Base-by-base conservation (phyloP, 1,139 yeast species). In the Debaryomycetaceae sp. region DNA sequence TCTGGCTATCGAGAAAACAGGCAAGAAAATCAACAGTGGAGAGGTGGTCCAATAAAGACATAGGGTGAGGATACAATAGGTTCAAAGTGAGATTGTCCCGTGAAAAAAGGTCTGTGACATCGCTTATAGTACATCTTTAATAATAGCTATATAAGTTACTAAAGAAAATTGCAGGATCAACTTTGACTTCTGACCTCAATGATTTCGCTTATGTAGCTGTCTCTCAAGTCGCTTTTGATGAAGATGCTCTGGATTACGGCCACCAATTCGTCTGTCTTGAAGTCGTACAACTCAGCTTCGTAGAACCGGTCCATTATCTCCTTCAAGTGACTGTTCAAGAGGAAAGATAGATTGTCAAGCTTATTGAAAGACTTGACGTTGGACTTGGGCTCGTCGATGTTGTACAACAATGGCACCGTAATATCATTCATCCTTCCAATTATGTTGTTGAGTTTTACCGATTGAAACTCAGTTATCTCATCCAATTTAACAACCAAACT, bases 1-100 rank as follows among this genome's bases (percentile, higher is more conserved):
- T 49, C 83, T 77, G 45, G 82, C 90, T 46, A 91, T 93, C 55
- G 74, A 84, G 51, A 93, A 91, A 73, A 90, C 98, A 1, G 99
- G 99, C 31, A 93, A 91, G 73, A 81, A 82, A 57, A 86, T 93
- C 47, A 73, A 77, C 47, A 75, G 76, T 27, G 96, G 97, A 8
- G 75, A 76, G 47, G 66, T 72, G 31, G 59, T 78, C 50, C 54
- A 56, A 44, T 66, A 61, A 44, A 37, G 20, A 17, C 20, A 17
- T 17, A 17, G 20, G 20, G 20, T 17, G 20, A 17, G 20, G 20
- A 17, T 2, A 17, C 4, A 17, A 17, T 17, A 27, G 31, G 31
- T 27, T 27, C 11, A 11, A 27, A 27, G 31, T 27, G 31, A 11
- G 11, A 27, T 27, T 27, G 31, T 7, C 31, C 20, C 4, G 20